A percentile compares a stretch with the other conserved stretches of the same genome.
These are phyloP conservation scores for Gnaphalium uliginosum DNA, from an alignment of 129 eudicot genomes.

Conservation along the genomic window DNA sequence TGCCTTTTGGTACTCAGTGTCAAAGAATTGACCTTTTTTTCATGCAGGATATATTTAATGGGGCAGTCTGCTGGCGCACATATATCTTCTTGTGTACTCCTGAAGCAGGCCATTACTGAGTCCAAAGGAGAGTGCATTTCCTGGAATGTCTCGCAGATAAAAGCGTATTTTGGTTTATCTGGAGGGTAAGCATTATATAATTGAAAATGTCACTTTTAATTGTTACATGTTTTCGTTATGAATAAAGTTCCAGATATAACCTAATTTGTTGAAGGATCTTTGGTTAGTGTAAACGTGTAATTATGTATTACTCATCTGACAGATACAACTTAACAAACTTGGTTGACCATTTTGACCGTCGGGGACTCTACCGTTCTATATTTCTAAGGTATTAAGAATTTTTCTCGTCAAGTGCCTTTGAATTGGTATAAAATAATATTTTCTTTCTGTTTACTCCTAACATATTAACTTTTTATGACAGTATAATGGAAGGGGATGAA, in stretches of 20 bases:
- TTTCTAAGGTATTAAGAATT: constrained; percentile 61
- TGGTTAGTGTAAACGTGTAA: neutral
- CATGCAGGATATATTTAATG: constrained; percentile 75
- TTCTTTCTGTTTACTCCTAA: neutral
- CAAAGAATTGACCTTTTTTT: constrained; percentile 4
- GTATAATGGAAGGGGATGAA: constrained; percentile 95
- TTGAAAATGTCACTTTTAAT: no score
- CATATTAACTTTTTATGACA: constrained; percentile 34
- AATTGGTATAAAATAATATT: neutral
- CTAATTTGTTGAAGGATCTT: neutral
- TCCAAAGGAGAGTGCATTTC: constrained; percentile 59
- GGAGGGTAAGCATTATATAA: constrained; percentile 70
- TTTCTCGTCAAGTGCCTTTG: constrained; percentile 4
- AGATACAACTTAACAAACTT: constrained; percentile 80
- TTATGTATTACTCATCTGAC: constrained; percentile 1
- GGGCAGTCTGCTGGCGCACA: constrained; percentile 99
- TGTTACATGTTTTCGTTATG: neutral
- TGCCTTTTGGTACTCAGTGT: neutral
- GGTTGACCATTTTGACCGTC: constrained; percentile 85
- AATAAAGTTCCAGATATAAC: neutral
- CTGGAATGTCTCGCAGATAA: constrained; percentile 87
- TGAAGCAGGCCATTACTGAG: constrained; percentile 85
- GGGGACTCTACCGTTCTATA: constrained; percentile 91
- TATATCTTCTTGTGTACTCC: constrained; percentile 80
- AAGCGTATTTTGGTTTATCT: constrained; percentile 96